phyloP scores from a whole-genome alignment of 225 moss, liverwort and hornwort genomes.

The Takakia lepidozioides region DNA sequence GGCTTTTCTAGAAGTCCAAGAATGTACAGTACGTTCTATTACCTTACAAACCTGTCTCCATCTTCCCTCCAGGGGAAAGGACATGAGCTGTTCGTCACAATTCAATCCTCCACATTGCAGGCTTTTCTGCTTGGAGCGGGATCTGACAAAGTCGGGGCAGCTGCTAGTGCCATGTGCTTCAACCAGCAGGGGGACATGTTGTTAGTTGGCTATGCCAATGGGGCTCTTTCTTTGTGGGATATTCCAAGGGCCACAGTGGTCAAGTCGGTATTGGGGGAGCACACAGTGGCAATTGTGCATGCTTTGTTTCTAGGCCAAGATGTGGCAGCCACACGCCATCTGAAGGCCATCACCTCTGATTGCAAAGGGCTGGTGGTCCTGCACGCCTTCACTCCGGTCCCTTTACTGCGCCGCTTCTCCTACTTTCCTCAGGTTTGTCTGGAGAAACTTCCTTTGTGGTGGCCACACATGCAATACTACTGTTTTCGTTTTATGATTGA shows the following conservation, averaged over 20 bases:
- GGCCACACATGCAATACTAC: no score
- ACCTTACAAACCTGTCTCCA: no score
- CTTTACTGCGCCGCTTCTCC: constrained; percentile 76
- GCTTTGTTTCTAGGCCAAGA: constrained; percentile 89
- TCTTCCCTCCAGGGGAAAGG: no score
- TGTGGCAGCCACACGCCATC: constrained; percentile 64
- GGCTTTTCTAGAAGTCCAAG: no score
- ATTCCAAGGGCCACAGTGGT: constrained; percentile 63
- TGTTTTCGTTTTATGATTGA: no score
- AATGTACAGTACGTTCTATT: no score
- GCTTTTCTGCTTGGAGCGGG: constrained; percentile 74
- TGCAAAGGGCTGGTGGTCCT: constrained; percentile 80
- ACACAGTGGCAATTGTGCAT: constrained; percentile 78
- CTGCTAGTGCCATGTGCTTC: constrained; percentile 92
- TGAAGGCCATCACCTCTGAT: constrained; percentile 80
- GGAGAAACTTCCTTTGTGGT: neutral
- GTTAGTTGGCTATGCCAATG: constrained; percentile 89
- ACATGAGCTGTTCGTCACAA: no score
- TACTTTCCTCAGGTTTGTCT: constrained; percentile 30
- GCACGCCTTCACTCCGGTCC: constrained; percentile 72
- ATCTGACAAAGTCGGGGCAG: constrained; percentile 61
- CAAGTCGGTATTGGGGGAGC: constrained; percentile 69
- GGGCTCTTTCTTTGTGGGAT: constrained; percentile 82
- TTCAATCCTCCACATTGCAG: constrained; percentile 22
- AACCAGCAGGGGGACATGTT: constrained; percentile 93